Percentiles rank a stretch among this genome's conserved stretches.
Evolutionary conservation across 2,329 filamentous ascomycete genomes (phyloP).

Genomic region (Fusarium acutatum): DNA sequence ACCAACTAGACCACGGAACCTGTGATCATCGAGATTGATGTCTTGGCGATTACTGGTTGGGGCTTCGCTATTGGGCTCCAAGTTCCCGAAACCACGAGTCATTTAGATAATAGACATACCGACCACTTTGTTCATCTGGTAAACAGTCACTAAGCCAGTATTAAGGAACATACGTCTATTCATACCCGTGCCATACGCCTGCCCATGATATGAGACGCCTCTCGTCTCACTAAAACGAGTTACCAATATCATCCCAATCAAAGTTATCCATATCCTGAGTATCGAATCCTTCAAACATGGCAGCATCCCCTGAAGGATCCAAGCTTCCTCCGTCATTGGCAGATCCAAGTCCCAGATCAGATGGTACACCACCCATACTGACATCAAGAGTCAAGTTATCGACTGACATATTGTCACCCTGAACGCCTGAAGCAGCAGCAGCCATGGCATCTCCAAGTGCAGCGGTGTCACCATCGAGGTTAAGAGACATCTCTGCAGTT

Average conservation of each 20-base stretch:
- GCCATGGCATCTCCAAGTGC: constrained; percentile 54
- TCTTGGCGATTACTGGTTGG: not conserved
- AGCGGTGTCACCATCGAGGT: constrained; percentile 49
- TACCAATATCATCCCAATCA: constrained; percentile 17
- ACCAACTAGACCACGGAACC: constrained; percentile 26
- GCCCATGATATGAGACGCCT: not conserved
- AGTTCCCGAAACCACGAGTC: not conserved
- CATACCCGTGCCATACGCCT: constrained; percentile 11
- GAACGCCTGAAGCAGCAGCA: constrained; percentile 53
- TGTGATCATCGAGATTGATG: not conserved
- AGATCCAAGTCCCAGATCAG: constrained; percentile 51
- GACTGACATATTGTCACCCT: constrained; percentile 51
- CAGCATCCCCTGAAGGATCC: constrained; percentile 48
- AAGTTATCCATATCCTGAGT: constrained; percentile 50
- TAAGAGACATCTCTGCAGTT: constrained; percentile 52
- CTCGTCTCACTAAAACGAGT: not conserved
- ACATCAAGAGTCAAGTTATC: constrained; percentile 58
- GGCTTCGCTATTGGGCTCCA: not conserved
- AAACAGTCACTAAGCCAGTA: not conserved
- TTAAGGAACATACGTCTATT: not conserved
- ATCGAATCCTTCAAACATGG: constrained; percentile 51
- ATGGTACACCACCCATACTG: constrained; percentile 51
- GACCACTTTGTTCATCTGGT: not conserved
- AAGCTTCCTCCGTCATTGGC: constrained; percentile 45
- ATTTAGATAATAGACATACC: not conserved